Evolutionary conservation across 495 filamentous ascomycete genomes (phyloP).

Genomic region (Penicillium malachiteum): DNA sequence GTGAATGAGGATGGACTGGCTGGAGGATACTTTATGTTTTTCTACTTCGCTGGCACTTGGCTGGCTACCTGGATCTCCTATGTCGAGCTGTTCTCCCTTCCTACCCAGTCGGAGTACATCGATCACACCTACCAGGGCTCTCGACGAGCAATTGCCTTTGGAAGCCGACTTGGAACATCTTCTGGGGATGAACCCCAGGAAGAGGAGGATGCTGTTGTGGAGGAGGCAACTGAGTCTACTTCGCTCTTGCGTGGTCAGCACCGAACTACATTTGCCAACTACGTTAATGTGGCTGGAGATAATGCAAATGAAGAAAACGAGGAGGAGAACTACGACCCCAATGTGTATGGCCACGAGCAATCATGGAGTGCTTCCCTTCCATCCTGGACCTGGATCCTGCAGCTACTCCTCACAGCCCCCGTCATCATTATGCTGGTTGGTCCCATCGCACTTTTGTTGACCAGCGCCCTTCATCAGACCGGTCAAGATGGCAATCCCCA

Average conservation of each 20-base stretch:
- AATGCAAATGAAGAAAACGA: slow-evolving; percentile 33
- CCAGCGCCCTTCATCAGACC: slow-evolving; percentile 72
- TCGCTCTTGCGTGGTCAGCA: slow-evolving; percentile 65
- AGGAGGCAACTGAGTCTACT: slow-evolving; percentile 71
- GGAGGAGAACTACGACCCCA: slow-evolving; percentile 34
- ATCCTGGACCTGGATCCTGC: slow-evolving; percentile 79
- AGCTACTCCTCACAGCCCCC: slow-evolving; percentile 78
- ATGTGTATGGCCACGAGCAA: slow-evolving; percentile 77
- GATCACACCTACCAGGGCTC: slow-evolving; percentile 29
- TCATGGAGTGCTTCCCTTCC: slow-evolving; percentile 78
- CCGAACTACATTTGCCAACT: slow-evolving; percentile 72
- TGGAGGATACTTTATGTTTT: slow-evolving; percentile 78
- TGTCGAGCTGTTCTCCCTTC: slow-evolving; percentile 76
- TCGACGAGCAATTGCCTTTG: slow-evolving; percentile 42
- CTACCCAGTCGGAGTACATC: slow-evolving; percentile 65
- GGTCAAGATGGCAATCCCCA: slow-evolving; percentile 70
- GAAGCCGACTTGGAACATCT: slow-evolving; percentile 36
- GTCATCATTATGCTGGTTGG: slow-evolving; percentile 71
- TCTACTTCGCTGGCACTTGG: slow-evolving; percentile 74
- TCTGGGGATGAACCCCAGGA: slow-evolving; percentile 39
- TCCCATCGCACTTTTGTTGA: slow-evolving; percentile 72
- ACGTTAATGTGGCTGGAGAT: slow-evolving; percentile 49
- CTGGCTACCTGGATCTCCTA: slow-evolving; percentile 70
- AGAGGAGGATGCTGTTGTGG: slow-evolving; percentile 46
- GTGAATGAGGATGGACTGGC: slow-evolving; percentile 70